These are phyloP conservation scores for Gamarada debralockiae DNA, from an alignment of 495 filamentous ascomycete species.

Conservation along the genomic window DNA sequence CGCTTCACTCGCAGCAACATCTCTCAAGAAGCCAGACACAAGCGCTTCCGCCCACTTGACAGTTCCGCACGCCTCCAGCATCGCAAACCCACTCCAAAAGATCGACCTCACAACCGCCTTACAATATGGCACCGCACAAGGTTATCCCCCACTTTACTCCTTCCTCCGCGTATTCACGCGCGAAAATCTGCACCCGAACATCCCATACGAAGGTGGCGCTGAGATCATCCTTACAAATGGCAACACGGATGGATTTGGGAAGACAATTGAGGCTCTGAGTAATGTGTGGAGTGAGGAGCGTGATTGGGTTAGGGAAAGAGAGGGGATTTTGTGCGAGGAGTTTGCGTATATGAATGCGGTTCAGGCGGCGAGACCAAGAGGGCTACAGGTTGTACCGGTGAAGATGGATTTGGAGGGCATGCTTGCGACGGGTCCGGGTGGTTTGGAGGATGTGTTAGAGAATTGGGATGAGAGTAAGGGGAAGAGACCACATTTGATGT, in stretches of 20 bases:
- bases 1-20: conserved; percentile 10
- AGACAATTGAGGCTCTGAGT: conserved; percentile 66
- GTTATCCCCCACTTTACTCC: conserved; percentile 68
- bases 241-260: conserved; percentile 78
- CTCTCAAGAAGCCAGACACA: conserved; percentile 13
- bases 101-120: conserved; percentile 80
- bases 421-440: conserved; percentile 58
- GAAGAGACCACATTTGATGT: conserved; percentile 77
- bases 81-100: conserved; percentile 51
- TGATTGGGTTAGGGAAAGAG: conserved; percentile 61
- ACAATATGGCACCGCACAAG: conserved; percentile 78
- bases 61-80: conserved; percentile 62
- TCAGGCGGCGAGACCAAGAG: conserved; percentile 60
- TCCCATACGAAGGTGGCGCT: conserved; percentile 73
- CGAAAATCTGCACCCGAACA: conserved; percentile 70
- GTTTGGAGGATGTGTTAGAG: conserved; percentile 70
- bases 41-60: conserved; percentile 44
- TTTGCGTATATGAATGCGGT: conserved; percentile 76
- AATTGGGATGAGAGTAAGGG: conserved; percentile 77
- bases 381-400: conserved; percentile 67
- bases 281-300: conserved; percentile 68
- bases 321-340: conserved; percentile 71
- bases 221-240: conserved; percentile 76
- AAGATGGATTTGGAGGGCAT: conserved; percentile 78
- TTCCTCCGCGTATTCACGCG: conserved; percentile 77